These are phyloP conservation scores for Calonectria hawksworthii DNA, from an alignment of 2,329 filamentous ascomycete species.

Conservation along the genomic window DNA sequence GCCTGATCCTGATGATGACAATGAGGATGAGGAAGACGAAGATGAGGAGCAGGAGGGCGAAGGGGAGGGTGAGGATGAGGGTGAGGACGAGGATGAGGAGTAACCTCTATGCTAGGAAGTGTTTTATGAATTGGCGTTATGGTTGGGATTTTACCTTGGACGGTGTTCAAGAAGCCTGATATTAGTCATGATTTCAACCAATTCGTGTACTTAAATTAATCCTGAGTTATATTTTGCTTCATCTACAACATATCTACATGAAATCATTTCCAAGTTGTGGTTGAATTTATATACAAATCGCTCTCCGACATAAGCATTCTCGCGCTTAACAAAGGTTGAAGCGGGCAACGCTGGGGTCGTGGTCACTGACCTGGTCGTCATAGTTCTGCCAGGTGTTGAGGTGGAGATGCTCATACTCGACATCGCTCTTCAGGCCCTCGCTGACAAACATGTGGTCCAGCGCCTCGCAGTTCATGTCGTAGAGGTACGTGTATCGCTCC, in stretches of 20 bases:
- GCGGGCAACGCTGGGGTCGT: conserved; percentile 76
- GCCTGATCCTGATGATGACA: conserved; percentile 71
- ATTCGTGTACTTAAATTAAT: not conserved
- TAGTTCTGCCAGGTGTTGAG: conserved; percentile 77
- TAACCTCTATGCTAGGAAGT: not conserved
- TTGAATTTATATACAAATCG: not conserved
- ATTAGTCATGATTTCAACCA: not conserved
- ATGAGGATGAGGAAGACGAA: conserved; percentile 56
- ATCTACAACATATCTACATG: conserved; percentile 18
- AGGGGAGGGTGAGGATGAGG: conserved; percentile 16
- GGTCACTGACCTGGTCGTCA: conserved; percentile 72
- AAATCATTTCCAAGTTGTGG: not conserved
- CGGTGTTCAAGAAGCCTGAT: not conserved
- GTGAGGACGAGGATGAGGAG: conserved; percentile 26
- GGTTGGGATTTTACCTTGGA: not conserved
- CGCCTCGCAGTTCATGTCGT: conserved; percentile 77
- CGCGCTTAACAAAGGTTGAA: conserved; percentile 68
- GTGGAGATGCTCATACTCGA: conserved; percentile 76
- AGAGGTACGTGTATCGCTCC: conserved; percentile 81
- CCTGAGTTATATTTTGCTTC: not conserved
- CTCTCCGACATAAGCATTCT: too few relatives aligned
- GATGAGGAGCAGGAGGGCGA: conserved; percentile 45
- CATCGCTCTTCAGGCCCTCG: conserved; percentile 59
- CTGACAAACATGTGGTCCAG: conserved; percentile 80
- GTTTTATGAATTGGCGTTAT: not conserved